Evolutionary conservation across 257 asterid genomes (phyloP), one percentile per base, ranked within the genome.

Genomic region (Plectranthus barbatus): DNA sequence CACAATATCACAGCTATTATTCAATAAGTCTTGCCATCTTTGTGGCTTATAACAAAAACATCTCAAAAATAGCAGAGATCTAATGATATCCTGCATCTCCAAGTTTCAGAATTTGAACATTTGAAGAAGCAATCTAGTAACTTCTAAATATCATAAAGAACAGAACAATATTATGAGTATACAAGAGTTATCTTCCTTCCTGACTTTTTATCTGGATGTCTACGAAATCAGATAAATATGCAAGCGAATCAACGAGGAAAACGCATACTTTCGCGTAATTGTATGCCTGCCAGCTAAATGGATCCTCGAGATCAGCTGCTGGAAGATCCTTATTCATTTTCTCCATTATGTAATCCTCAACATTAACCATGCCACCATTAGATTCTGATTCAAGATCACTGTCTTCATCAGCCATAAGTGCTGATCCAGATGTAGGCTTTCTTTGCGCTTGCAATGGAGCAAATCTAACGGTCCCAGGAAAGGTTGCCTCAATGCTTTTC

Each of bases 271-370:
- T 88, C 0, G 98, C 98, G 66, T 84, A 88, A 68, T 83, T 84
- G 74, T 92, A 92, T 8, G 95, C 98, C 71, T 86, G 87, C 97
- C 98, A 89, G 80, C 84, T 84, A 76, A 92, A 89, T 70, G 97
- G 98, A 70, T 92, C 97, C 64, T 88, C 98, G 48, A 89, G 83
- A 71, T 88, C 97, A 63, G 78, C 98, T 58, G 95, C 89, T 77
- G 82, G 89, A 74, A 92, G 97, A 76, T 81, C 85, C 87, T 81
- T 92, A 69, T 60, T 83, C 93, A 86, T 89, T 79, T 86, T 92
- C 76, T 86, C 93, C 83, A 76, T 73, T 41, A 88, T 80, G 59
- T 83, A 75, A 72, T 92, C 97, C 79, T 92, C 98, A 66, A 92
- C 86, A 56, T 86, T 92, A 50, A 72, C 86, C 79, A 75, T 69